These are phyloP conservation scores for Prunus fruticosa DNA, from an alignment of 306 rosid species.

Conservation along the genomic window DNA sequence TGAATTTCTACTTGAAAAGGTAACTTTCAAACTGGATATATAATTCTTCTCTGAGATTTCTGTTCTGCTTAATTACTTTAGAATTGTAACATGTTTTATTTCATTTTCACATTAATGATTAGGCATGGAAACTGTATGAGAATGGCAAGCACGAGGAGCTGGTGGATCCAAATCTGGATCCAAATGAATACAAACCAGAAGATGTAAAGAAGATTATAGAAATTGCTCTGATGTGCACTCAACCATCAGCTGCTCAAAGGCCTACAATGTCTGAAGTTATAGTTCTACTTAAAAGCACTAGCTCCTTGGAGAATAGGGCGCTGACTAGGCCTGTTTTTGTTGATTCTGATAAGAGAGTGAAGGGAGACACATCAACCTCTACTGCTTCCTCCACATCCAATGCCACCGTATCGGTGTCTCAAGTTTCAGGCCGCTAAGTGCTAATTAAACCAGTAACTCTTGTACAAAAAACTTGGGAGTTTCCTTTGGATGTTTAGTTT, in stretches of 20 bases:
- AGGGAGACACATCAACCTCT: conserved; percentile 44
- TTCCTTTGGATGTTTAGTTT: too few relatives aligned
- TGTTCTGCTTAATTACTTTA: neutral
- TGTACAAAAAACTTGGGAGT: neutral
- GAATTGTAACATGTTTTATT: neutral
- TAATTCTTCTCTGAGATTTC: neutral
- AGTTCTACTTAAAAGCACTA: conserved; percentile 46
- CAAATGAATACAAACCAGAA: conserved; percentile 44
- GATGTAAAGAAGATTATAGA: conserved; percentile 49
- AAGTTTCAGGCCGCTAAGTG: conserved; percentile 33
- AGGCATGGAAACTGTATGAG: conserved; percentile 64
- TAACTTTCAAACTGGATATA: conserved; percentile 15
- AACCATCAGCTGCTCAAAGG: conserved; percentile 50
- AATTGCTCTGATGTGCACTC: conserved; percentile 58
- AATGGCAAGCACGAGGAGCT: conserved; percentile 37
- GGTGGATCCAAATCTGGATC: conserved; percentile 43
- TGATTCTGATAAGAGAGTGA: conserved; percentile 33
- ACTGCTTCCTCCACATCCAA: conserved; percentile 47
- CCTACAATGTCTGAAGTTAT: conserved; percentile 70
- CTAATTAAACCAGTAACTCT: conserved; percentile 9
- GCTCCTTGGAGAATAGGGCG: conserved; percentile 20
- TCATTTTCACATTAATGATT: neutral
- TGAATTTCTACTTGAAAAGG: conserved; percentile 62
- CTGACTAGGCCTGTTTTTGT: conserved; percentile 59
- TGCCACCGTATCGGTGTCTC: conserved; percentile 54